Evolutionary conservation across 2,329 filamentous ascomycete genomes (phyloP).

Genomic region (Ambrosiella cleistominuta): DNA sequence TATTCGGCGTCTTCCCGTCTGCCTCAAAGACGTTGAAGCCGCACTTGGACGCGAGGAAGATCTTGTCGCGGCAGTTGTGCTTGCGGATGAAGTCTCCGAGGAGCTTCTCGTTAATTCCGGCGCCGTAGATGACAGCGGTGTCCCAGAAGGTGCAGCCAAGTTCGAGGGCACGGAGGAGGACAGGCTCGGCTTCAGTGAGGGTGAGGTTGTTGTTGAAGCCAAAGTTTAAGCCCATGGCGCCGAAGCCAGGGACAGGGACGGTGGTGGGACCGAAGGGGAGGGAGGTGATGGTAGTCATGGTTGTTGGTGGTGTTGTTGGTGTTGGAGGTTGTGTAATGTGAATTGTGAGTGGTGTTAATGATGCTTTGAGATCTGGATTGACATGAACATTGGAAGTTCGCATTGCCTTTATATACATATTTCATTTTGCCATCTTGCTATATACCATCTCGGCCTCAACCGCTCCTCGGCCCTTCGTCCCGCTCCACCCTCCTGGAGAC

Average conservation of each 20-base stretch:
- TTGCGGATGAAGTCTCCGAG: background rate
- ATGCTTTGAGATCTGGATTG: background rate
- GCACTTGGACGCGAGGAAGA: background rate
- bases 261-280: background rate
- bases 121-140: background rate
- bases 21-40: background rate
- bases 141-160: background rate
- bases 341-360: background rate
- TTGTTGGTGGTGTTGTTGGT: background rate
- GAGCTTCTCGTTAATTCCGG: background rate
- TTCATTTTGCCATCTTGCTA: background rate
- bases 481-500: too few relatives aligned
- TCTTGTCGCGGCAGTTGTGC: background rate
- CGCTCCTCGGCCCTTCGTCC: too few relatives aligned
- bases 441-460: too few relatives aligned
- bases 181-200: background rate
- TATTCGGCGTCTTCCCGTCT: background rate
- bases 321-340: too few relatives aligned
- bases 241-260: background rate
- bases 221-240: background rate
- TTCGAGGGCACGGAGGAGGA: background rate
- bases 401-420: background rate
- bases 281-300: background rate
- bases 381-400: background rate
- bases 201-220: background rate